phyloP scores from a whole-genome alignment of 208 protist species.

The Naegleria fowleri region DNA sequence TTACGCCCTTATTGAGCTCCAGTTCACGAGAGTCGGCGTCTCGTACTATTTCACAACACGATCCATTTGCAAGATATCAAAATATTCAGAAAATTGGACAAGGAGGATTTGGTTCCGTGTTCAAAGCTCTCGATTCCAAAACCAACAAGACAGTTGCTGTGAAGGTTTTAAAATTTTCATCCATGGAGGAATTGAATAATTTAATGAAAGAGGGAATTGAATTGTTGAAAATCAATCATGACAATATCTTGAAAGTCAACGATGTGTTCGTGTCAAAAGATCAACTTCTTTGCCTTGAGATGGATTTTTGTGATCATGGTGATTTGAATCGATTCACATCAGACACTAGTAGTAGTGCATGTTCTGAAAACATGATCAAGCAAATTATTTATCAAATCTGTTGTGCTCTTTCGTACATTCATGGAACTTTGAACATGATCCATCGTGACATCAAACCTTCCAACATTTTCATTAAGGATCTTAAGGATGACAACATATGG shows the following conservation, averaged over 20 bases:
- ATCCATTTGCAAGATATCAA: not conserved
- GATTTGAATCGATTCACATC: not conserved
- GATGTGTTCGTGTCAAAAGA: not conserved
- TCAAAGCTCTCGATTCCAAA: not conserved
- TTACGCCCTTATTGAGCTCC: not conserved
- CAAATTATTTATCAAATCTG: not conserved
- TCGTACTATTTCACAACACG: not conserved
- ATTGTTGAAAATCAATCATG: not conserved
- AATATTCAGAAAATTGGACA: not conserved
- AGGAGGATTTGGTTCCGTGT: not conserved
- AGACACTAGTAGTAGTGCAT: not conserved
- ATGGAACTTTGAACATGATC: slow-evolving; percentile 42
- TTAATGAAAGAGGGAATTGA: not conserved
- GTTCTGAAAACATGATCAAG: not conserved
- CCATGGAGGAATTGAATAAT: not conserved
- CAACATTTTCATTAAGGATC: slow-evolving; percentile 54
- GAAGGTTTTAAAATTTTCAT: not conserved
- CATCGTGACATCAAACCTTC: slow-evolving; percentile 80
- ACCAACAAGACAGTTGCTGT: not conserved
- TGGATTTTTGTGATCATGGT: not conserved
- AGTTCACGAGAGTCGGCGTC: not conserved
- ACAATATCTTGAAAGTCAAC: not conserved
- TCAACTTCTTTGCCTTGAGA: not conserved
- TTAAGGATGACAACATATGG: not conserved
- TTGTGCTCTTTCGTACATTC: not conserved